Evolutionary conservation across 352 stramenopile species (phyloP).

Genomic region (Peronospora belbahrii): DNA sequence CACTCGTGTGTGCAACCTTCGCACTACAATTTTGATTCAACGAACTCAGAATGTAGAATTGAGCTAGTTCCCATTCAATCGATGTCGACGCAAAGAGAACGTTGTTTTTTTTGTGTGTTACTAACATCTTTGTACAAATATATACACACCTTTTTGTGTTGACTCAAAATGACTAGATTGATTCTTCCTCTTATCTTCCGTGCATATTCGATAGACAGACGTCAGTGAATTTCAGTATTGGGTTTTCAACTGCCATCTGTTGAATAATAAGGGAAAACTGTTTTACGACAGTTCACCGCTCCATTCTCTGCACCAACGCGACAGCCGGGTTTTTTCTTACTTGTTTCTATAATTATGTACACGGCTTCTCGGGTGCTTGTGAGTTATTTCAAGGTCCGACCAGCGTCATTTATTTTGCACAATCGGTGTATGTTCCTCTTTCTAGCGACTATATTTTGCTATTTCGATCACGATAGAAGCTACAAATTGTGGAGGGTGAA

Average conservation of each 20-base stretch:
- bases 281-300: not conserved
- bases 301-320: constrained; percentile 3
- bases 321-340: constrained; percentile 20
- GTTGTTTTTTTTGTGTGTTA: too few relatives aligned
- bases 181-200: not conserved
- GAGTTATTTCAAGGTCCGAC: constrained; percentile 19
- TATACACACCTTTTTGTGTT: too few relatives aligned
- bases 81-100: too few relatives aligned
- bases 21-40: constrained; percentile 6
- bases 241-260: not conserved
- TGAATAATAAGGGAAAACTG: constrained; percentile 11
- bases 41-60: too few relatives aligned
- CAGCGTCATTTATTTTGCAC: constrained; percentile 12
- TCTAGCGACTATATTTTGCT: constrained; percentile 2
- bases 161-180: too few relatives aligned
- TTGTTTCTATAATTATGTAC: constrained; percentile 27
- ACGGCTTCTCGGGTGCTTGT: constrained; percentile 15
- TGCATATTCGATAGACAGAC: constrained; percentile 1
- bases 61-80: too few relatives aligned
- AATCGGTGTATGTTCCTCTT: not conserved
- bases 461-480: constrained; percentile 11
- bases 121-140: not conserved
- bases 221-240: not conserved
- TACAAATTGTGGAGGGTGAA: constrained; percentile 23
- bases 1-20: constrained; percentile 8